These are phyloP conservation scores for Colletotrichum kahawae DNA, from an alignment of 2,329 filamentous ascomycete species.

Conservation along the genomic window DNA sequence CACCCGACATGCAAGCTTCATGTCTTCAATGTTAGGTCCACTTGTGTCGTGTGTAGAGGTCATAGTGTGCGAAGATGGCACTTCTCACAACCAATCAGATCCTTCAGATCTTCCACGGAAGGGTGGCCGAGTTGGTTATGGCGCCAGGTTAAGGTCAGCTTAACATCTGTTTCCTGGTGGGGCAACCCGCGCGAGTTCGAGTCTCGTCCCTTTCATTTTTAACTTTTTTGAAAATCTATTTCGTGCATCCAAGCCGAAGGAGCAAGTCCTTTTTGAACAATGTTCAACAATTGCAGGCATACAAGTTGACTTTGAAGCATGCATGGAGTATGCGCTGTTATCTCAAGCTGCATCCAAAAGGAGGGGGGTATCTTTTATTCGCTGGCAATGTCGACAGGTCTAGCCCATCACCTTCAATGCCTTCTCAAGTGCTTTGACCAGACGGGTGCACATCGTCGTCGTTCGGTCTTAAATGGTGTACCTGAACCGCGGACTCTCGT, in stretches of 20 bases:
- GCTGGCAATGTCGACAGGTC: background rate
- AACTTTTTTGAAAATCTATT: background rate
- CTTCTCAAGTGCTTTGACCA: background rate
- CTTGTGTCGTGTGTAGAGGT: accelerated
- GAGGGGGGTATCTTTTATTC: background rate
- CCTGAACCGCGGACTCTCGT: constrained; percentile 55
- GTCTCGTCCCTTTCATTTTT: constrained; percentile 8
- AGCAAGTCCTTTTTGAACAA: background rate
- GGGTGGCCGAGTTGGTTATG: constrained; percentile 14
- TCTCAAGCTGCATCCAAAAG: background rate
- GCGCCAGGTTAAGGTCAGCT: constrained; percentile 12
- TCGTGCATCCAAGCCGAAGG: background rate
- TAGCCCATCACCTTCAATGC: background rate
- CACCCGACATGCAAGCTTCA: background rate
- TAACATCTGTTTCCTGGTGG: constrained; percentile 13
- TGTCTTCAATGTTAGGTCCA: background rate
- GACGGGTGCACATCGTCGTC: accelerated
- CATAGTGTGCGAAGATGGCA: background rate
- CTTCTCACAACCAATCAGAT: background rate
- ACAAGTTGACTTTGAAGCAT: background rate
- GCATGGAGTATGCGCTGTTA: background rate
- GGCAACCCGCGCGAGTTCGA: constrained; percentile 13
- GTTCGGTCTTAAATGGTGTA: constrained; percentile 42
- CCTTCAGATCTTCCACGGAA: background rate
- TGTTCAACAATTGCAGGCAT: accelerated